Evolutionary conservation across 495 filamentous ascomycete species (phyloP), one percentile per base, ranked within the genome.

Genomic region (Penicillium pulvis): DNA sequence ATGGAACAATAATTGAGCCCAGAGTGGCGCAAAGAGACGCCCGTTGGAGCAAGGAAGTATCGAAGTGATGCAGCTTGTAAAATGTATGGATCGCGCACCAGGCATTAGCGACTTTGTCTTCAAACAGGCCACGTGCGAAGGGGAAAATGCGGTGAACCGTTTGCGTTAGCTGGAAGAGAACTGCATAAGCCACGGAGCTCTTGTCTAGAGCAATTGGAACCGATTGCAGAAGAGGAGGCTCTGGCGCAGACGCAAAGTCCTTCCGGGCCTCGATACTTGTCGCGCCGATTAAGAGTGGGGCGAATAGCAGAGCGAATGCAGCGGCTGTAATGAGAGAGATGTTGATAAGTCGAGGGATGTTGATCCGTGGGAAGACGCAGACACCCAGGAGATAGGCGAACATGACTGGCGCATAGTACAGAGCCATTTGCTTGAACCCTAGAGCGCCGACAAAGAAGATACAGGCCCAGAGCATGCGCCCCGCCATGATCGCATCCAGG

Each of bases 51-150:
- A 90, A 61, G 5, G 81, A 77, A 12, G 82, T 59, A 8, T 87
- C 84, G 47, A 88, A 90, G 11, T 85, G 76, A 56, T 87, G 82
- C 41, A 97, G 83, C 74, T 98, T 98, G 75, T 96, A 80, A 48
- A 93, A 78, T 1, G 93, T 86, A 71, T 98, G 93, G 51, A 92
- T 77, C 14, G 91, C 87, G 70, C 94, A 98, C 94, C 94, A 98
- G 65, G 96, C 85, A 64, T 98, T 98, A 59, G 94, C 94, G 33
- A 98, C 94, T 71, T 98, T 98, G 77, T 98, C 94, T 76, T 98
- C 94, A 67, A 97, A 98, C 28, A 98, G 79, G 19, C 94, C 94
- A 28, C 94, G 86, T 12, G 92, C 85, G 64, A 98, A 98, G 7
- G 94, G 94, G 65, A 98, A 96, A 39, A 97, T 81, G n/a, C 94